These are phyloP conservation scores for Endothia cerciana DNA, from an alignment of 2,329 filamentous ascomycete species.

Conservation along the genomic window DNA sequence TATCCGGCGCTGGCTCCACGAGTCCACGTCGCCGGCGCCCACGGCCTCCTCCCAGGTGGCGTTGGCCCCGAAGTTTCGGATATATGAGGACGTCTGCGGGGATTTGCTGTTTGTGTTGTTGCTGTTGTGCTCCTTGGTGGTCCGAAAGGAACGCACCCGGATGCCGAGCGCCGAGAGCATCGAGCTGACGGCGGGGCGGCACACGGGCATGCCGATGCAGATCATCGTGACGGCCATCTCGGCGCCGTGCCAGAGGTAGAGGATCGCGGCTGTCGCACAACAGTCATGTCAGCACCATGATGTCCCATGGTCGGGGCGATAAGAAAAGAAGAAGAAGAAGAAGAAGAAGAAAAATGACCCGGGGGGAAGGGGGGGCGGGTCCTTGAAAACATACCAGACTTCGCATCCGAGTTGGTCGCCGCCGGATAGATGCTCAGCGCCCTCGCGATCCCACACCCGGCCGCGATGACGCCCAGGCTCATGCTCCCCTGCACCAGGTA, in stretches of 20 bases:
- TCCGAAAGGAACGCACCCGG: conserved; percentile 9
- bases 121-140: conserved; percentile 11
- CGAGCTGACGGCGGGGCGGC: conserved; percentile 25
- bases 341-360: neutral
- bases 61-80: conserved; percentile 17
- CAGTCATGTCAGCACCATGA: no score
- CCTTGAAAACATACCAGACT: conserved; percentile 24
- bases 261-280: conserved; percentile 24
- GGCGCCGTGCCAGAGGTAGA: conserved; percentile 29
- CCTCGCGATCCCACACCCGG: conserved; percentile 25
- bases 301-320: no score
- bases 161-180: conserved; percentile 26
- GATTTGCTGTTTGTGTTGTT: conserved; percentile 6
- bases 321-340: neutral
- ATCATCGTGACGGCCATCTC: conserved; percentile 31
- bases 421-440: conserved; percentile 26
- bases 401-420: conserved; percentile 19
- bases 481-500: conserved; percentile 27
- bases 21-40: conserved; percentile 11
- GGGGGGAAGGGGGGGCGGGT: no score
- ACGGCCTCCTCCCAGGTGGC: conserved; percentile 20
- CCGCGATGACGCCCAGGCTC: conserved; percentile 27
- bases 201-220: conserved; percentile 28
- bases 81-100: conserved; percentile 15
- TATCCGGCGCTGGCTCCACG: conserved; percentile 28